Conservation (phyloP, 805 yeast species). For the Wickerhamomyces strasburgensis region DNA sequence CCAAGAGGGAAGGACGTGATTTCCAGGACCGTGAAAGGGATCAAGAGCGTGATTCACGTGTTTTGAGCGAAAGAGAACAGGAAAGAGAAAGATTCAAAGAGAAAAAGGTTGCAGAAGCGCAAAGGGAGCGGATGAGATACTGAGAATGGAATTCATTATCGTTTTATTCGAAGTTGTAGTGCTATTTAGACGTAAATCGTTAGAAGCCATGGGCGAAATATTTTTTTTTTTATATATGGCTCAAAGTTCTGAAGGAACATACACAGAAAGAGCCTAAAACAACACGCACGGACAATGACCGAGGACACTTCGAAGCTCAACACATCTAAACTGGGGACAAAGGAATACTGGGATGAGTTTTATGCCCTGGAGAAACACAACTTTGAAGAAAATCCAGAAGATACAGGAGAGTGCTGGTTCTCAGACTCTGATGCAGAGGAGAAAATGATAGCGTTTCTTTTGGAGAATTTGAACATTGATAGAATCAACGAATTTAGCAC, state of each 20-base stretch:
- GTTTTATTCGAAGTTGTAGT: background rate
- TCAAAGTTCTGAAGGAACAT: too few species aligned
- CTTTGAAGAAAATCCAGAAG: constrained; percentile 68
- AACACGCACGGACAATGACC: constrained; percentile 19
- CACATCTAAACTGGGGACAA: constrained; percentile 81
- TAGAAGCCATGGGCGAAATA: too few species aligned
- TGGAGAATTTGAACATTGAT: constrained; percentile 40
- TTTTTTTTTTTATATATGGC: too few species aligned
- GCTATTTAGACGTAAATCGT: background rate
- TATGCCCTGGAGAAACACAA: constrained; percentile 69
- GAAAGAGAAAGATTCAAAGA: constrained; percentile 14
- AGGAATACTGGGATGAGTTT: constrained; percentile 88
- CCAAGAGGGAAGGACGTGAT: constrained; percentile 21
- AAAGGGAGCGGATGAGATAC: too few species aligned
- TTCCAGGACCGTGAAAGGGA: constrained; percentile 23
- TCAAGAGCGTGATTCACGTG: constrained; percentile 19
- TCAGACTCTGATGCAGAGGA: constrained; percentile 90
- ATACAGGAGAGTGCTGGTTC: constrained; percentile 97
- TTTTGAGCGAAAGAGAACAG: constrained; percentile 13
- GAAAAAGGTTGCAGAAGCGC: too few species aligned
- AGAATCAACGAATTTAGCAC: constrained; percentile 29
- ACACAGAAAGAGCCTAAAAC: too few species aligned
- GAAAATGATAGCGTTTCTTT: constrained; percentile 70
- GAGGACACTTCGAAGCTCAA: constrained; percentile 48
- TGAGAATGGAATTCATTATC: too few species aligned